Base-by-base conservation (phyloP, 768 basidiomycete genomes). In the Hypsizygus marmoreus region DNA sequence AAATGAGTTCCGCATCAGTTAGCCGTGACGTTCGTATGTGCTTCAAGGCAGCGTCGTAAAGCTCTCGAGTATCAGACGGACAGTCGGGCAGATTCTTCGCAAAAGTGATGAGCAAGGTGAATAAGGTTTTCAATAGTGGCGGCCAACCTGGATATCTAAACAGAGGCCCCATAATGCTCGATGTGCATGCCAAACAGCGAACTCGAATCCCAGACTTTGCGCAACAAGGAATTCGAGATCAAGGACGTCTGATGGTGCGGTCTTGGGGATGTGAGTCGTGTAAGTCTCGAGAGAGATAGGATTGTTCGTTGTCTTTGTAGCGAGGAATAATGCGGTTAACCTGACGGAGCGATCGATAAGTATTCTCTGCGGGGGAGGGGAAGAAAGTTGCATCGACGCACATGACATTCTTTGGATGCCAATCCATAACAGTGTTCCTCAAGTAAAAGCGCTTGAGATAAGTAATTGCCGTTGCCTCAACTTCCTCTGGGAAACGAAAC, bases 371-470 rank as follows among this genome's bases (percentile, higher is more conserved):
- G 36, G 25, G 40, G 47, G 16, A 35, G 33, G 25, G 40, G 17
- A n/a, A n/a, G n/a, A n/a, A n/a, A n/a, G n/a, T n/a, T n/a, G n/a
- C n/a, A n/a, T n/a, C 26, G 29, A 66, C 86, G 38, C 59, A 97
- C 97, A 99, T 99, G 59, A 99, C 91, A 60, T 91, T 94, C 69
- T 95, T 95, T 0, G 97, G 97, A 70, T 98, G 97, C 86, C 92
- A 97, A 63, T 98, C 97, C 94, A 98, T 97, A 42, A 94, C 92
- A 2, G 95, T 98, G 61, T 98, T 98, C 69, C 88, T 88, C 44
- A 98, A 77, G 63, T 98, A 99, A 67, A 99, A 99, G 4, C 97
- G 79, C 65, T 98, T 98, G 55, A 99, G 72, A 66, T 97, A 99
- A 45, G 80, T 84, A 46, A 90, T 78, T 0, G 94, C 93, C 3